Conservation (phyloP, 139 green algal species). For the Diplosphaera chodatii region DNA sequence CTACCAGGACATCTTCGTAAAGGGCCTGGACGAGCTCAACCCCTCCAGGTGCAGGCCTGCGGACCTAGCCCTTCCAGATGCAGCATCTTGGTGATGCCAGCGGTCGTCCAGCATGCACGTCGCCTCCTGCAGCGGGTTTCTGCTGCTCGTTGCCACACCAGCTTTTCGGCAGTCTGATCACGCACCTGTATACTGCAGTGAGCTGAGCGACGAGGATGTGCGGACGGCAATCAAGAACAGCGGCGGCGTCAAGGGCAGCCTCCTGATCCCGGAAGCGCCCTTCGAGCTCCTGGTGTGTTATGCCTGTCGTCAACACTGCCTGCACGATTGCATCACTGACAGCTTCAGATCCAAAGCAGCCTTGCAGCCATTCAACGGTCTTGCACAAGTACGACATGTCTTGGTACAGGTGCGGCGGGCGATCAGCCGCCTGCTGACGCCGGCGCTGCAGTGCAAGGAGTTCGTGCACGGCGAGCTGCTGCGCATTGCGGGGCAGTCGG, state of each 20-base stretch:
- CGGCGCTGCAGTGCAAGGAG: conserved; percentile 57
- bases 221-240: conserved; percentile 91
- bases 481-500: conserved; percentile 63
- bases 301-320: too few species aligned
- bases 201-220: conserved; percentile 83
- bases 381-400: too few species aligned
- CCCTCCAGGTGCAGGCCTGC: conserved; percentile 24
- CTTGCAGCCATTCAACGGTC: too few species aligned
- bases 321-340: too few species aligned
- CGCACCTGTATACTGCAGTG: conserved; percentile 26
- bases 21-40: conserved; percentile 43
- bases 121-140: too few species aligned
- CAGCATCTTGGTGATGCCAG: too few species aligned
- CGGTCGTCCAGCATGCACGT: too few species aligned
- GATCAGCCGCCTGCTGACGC: conserved; percentile 66
- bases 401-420: conserved; percentile 18
- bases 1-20: conserved; percentile 76
- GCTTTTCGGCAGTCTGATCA: background rate
- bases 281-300: conserved; percentile 88
- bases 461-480: conserved; percentile 82
- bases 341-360: too few species aligned
- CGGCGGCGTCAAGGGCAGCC: conserved; percentile 67
- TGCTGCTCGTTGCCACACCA: too few species aligned
- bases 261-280: conserved; percentile 87
- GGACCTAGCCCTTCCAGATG: too few species aligned